Evolutionary conservation across 2,329 filamentous ascomycete species (phyloP).

Genomic region (Trichoderma koningiopsis): DNA sequence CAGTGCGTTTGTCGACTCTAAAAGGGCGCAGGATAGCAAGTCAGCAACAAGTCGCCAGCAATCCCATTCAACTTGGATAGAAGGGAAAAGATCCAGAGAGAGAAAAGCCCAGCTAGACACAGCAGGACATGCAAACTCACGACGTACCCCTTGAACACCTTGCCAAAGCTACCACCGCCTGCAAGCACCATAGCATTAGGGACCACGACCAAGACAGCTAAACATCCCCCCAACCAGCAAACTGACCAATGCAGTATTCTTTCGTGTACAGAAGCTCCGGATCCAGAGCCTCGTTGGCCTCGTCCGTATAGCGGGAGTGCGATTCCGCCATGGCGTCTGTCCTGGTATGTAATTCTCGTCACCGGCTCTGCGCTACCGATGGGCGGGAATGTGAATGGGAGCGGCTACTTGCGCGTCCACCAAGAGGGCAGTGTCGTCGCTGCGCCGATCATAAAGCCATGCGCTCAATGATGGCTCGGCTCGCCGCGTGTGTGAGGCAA

Average conservation of each 20-base stretch:
- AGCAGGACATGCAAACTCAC: constrained; percentile 45
- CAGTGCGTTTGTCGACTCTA: constrained; percentile 89
- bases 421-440: background rate
- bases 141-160: constrained; percentile 92
- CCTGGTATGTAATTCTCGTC: background rate
- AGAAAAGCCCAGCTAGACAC: background rate
- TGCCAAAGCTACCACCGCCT: constrained; percentile 97
- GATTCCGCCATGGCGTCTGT: constrained; percentile 50
- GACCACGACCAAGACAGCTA: constrained; percentile 13
- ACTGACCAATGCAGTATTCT: constrained; percentile 80
- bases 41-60: background rate
- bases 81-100: background rate
- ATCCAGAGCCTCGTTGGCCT: constrained; percentile 62
- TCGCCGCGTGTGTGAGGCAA: background rate
- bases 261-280: constrained; percentile 93
- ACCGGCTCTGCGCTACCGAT: background rate
- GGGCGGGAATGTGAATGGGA: constrained; percentile 7
- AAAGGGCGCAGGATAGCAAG: background rate
- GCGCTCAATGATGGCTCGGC: background rate
- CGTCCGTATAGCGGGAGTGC: constrained; percentile 48
- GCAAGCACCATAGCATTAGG: constrained; percentile 28
- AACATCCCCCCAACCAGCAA: background rate
- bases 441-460: constrained; percentile 12
- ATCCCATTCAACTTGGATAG: background rate
- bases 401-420: constrained; percentile 2